Conservation (phyloP, 2,329 filamentous ascomycete genomes). For the Fusarium sp. region DNA sequence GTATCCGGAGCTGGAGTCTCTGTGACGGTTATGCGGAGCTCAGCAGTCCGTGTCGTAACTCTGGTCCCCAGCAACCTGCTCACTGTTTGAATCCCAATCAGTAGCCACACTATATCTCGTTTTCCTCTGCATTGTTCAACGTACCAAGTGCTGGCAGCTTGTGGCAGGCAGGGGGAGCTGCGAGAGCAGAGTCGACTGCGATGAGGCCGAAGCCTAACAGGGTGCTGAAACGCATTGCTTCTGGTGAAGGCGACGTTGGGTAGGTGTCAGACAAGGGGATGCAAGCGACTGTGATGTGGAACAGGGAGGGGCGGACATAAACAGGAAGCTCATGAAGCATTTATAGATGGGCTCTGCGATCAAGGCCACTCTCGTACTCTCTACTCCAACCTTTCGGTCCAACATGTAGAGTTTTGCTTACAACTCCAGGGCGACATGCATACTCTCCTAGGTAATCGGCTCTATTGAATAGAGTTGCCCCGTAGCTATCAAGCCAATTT, state of each 20-base stretch:
- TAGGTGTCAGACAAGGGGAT: not conserved
- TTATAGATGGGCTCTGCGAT: not conserved
- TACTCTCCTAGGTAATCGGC: not conserved
- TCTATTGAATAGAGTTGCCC: not conserved
- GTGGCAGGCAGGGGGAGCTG: no score
- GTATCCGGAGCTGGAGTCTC: no score
- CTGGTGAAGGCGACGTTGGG: constrained; percentile 28
- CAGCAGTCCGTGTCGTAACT: no score
- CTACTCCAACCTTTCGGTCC: not conserved
- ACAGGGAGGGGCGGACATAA: not conserved
- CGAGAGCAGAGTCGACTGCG: constrained; percentile 11
- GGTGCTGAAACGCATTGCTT: constrained; percentile 7
- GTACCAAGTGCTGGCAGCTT: no score
- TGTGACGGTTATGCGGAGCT: no score
- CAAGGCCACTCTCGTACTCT: not conserved
- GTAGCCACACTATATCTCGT: not conserved
- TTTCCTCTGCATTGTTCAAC: not conserved
- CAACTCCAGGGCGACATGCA: not conserved
- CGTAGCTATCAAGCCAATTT: not conserved
- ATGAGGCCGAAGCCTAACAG: constrained; percentile 16
- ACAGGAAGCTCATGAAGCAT: not conserved
- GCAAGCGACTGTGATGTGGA: not conserved
- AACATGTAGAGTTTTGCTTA: not conserved
- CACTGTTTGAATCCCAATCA: not conserved
- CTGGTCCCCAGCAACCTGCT: no score